phyloP scores from a whole-genome alignment of 108 stramenopile species.

The Epipyxis sp. region DNA sequence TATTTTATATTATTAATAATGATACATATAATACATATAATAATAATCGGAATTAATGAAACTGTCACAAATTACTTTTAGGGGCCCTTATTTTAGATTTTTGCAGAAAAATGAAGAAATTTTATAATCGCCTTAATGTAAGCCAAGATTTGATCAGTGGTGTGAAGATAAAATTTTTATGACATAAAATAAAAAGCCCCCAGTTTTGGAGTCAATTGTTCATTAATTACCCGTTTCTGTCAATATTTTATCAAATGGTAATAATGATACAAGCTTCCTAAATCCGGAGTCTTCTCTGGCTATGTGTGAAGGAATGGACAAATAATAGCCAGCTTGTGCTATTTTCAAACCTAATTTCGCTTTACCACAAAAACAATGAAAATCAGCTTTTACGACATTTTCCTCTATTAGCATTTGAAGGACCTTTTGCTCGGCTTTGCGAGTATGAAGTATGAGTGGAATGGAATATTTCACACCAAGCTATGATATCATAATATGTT shows the following conservation, averaged over 20 bases:
- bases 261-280: not conserved
- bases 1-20: too few relatives aligned
- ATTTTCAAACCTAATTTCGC: conserved; percentile 36
- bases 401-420: conserved; percentile 38
- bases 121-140: too few relatives aligned
- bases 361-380: conserved; percentile 45
- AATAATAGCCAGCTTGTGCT: conserved; percentile 41
- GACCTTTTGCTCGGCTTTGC: conserved; percentile 38
- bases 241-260: conserved; percentile 40
- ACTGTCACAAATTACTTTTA: too few relatives aligned
- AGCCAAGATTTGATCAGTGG: too few relatives aligned
- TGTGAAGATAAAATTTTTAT: too few relatives aligned
- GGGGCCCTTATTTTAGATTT: too few relatives aligned
- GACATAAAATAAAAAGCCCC: too few relatives aligned
- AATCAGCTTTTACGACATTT: conserved; percentile 34
- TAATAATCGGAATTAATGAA: too few relatives aligned
- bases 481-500: not conserved
- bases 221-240: too few relatives aligned
- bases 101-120: too few relatives aligned
- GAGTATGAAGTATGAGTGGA: conserved; percentile 43
- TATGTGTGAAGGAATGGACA: conserved; percentile 38
- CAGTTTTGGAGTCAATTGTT: too few relatives aligned
- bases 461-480: conserved; percentile 31
- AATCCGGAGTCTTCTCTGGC: not conserved
- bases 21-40: too few relatives aligned